These are phyloP conservation scores for Zoysia pacifica DNA, from an alignment of 176 grass and related monocot species.

Conservation along the genomic window DNA sequence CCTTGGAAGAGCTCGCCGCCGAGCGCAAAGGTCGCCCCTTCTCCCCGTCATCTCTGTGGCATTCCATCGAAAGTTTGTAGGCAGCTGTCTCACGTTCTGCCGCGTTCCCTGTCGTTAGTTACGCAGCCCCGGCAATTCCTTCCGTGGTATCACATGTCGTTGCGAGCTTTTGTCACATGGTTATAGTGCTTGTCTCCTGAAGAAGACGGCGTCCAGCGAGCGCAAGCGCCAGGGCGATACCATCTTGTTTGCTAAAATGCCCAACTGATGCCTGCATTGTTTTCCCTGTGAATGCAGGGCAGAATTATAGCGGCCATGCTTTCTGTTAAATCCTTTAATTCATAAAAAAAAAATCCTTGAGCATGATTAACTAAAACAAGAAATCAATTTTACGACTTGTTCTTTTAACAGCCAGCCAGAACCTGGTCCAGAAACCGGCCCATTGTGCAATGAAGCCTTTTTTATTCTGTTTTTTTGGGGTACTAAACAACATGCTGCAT, in stretches of 20 bases:
- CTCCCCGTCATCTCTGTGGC: not conserved
- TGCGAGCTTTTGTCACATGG: too few species aligned
- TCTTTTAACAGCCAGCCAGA: not conserved
- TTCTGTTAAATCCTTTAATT: not conserved
- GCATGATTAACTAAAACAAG: not conserved
- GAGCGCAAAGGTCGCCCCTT: slow-evolving; percentile 66
- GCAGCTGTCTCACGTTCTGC: not conserved
- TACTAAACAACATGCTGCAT: not conserved
- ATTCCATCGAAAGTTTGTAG: slow-evolving; percentile 4
- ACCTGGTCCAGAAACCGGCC: not conserved
- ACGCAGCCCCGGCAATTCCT: not conserved
- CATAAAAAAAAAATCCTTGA: not conserved
- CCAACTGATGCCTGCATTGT: not conserved
- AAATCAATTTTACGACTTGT: not conserved
- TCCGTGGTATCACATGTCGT: not conserved
- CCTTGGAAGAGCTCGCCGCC: slow-evolving; percentile 74
- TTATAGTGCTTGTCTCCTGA: not conserved
- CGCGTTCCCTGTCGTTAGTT: not conserved
- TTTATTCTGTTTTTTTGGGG: slow-evolving; percentile 5
- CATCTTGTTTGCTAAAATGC: slow-evolving; percentile 58
- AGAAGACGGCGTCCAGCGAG: not conserved
- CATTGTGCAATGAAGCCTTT: not conserved
- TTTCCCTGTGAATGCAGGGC: not conserved
- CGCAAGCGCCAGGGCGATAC: not conserved
- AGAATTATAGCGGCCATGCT: not conserved